phyloP scores from a whole-genome alignment of 2,329 filamentous ascomycete species.

The Tolypocladium endophyticum region DNA sequence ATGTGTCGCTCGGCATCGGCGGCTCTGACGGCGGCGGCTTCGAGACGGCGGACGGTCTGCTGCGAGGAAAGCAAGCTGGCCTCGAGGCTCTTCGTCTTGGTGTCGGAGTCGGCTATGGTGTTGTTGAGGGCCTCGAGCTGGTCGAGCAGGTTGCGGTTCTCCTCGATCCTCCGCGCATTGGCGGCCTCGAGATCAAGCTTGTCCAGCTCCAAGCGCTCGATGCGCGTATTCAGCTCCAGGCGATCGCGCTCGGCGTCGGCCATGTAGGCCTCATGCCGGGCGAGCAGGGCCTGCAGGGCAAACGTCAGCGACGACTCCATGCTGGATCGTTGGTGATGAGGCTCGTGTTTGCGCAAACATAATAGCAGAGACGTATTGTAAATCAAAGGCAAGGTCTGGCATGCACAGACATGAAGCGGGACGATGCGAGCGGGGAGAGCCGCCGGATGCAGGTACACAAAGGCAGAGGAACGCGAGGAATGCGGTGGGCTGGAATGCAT shows the following conservation, averaged over 20 bases:
- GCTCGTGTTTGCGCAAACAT: background rate
- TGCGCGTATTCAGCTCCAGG: constrained; percentile 56
- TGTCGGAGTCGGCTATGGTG: constrained; percentile 69
- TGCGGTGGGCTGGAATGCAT: background rate
- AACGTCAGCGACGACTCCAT: constrained; percentile 55
- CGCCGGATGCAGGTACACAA: background rate
- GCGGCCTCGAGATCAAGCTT: constrained; percentile 65
- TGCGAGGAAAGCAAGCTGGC: constrained; percentile 68
- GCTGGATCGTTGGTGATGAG: background rate
- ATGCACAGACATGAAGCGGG: background rate
- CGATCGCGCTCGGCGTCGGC: constrained; percentile 83
- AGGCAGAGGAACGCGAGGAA: background rate
- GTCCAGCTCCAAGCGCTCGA: constrained; percentile 63
- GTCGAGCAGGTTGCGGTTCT: constrained; percentile 71
- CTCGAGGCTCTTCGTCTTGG: constrained; percentile 66
- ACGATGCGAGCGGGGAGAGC: background rate
- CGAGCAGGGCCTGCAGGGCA: constrained; percentile 72
- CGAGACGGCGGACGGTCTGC: constrained; percentile 63
- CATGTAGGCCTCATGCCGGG: constrained; percentile 90
- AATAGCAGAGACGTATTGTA: background rate
- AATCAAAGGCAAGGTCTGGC: background rate
- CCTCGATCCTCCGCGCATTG: constrained; percentile 69
- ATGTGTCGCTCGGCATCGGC: constrained; percentile 74
- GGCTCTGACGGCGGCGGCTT: constrained; percentile 62
- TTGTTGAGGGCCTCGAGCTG: constrained; percentile 79